Base-by-base conservation (phyloP, 164 flowering plant genomes). In the Cinnamomum chago region DNA sequence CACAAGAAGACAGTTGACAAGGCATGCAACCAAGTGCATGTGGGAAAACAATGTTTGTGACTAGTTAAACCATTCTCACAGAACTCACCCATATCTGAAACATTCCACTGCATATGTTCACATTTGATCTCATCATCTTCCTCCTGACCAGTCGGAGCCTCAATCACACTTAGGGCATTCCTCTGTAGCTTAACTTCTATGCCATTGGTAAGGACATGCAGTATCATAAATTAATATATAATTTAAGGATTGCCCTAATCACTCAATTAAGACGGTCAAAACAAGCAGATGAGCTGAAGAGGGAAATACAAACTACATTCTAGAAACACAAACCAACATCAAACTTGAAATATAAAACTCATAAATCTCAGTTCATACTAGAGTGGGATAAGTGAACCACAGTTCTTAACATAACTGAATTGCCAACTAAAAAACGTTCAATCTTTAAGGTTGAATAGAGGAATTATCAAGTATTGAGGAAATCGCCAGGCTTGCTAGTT, bases 151-250 rank as follows among this genome's bases (percentile, higher is more conserved):
- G 97, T 90, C 12, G 99, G 98, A 70, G 93, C 88, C 81, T 93
- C 98, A 76, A 95, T 81, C 72, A 95, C 99, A 75, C 98, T 92
- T 25, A 95, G 92, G 25, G 99, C 99, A 88, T 95, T 95, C 79
- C 99, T 88, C 80, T 95, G 99, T 3, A 95, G 86, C 82, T 95
- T 95, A 18, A 95, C 99, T 79, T 95, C 99, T 73, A 93, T 93
- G 50, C 99, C 99, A 83, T 95, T 95, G 3, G 98, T 93, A 33
- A 93, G 92, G 73, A 93, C 97, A 97, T 95, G 91, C 51, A 73
- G 24, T 17, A 12, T 35, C 52, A 35, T 35, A 28, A 51, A 51
- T 12, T 24, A 55, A 55, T 6, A 68, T 47, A 68, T 23, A 40
- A 68, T 28, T 67, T 3, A 67, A 6, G 27, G 28, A 33, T 15